These are phyloP conservation scores for Metarhizium guizhouense DNA, from an alignment of 2,329 filamentous ascomycete genomes.

Conservation along the genomic window DNA sequence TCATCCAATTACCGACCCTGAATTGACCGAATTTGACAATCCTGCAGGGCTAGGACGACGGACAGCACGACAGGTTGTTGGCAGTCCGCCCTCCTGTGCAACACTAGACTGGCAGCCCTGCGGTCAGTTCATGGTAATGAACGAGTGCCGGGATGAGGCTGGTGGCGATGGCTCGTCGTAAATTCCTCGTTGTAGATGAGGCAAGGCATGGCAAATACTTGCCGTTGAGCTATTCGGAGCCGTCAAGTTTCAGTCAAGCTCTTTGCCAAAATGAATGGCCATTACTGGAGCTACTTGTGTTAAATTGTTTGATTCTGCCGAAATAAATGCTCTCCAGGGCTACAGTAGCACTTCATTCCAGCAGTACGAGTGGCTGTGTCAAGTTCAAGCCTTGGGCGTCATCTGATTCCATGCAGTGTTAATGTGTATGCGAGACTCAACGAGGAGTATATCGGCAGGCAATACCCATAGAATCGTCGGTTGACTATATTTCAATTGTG, in stretches of 20 bases:
- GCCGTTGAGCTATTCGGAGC: not conserved
- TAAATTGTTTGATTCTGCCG: not conserved
- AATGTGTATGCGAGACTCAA: not conserved
- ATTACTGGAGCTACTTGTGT: not conserved
- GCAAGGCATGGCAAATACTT: not conserved
- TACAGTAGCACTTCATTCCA: no score
- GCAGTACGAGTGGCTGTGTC: not conserved
- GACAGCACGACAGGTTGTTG: not conserved
- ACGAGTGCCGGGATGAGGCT: not conserved
- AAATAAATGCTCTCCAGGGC: not conserved
- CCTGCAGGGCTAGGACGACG: not conserved
- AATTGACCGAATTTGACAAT: constrained; percentile 17
- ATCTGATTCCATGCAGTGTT: not conserved
- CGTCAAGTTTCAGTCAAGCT: not conserved
- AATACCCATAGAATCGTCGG: not conserved
- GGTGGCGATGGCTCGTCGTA: not conserved
- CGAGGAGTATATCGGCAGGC: not conserved
- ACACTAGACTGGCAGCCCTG: not conserved
- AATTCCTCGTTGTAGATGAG: not conserved
- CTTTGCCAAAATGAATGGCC: not conserved
- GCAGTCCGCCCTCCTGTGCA: not conserved
- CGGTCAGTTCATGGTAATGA: not conserved
- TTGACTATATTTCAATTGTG: not conserved
- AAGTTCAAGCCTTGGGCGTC: not conserved
- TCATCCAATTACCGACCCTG: constrained; percentile 16